Evolutionary conservation across 495 filamentous ascomycete genomes (phyloP).

Genomic region (Gamarada debralockiae): DNA sequence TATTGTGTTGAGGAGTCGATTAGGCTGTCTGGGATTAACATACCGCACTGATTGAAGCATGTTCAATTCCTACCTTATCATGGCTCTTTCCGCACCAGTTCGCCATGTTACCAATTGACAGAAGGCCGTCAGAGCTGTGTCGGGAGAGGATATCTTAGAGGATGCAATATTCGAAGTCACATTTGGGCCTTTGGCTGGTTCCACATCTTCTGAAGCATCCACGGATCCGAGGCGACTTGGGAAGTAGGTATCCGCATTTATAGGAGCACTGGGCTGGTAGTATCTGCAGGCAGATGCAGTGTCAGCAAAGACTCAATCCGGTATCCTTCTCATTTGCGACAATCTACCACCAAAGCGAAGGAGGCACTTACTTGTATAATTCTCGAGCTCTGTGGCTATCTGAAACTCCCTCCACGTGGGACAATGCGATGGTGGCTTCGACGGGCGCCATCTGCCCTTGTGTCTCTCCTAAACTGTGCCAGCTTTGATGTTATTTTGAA

Average conservation of each 20-base stretch:
- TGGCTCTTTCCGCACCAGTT: conserved; percentile 42
- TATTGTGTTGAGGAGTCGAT: conserved; percentile 41
- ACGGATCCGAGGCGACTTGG: background rate
- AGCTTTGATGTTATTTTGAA: background rate
- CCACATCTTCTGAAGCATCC: conserved; percentile 8
- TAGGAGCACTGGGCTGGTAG: conserved; percentile 23
- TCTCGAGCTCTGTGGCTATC: conserved; percentile 23
- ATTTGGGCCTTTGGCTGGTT: conserved; percentile 29
- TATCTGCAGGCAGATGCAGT: conserved; percentile 11
- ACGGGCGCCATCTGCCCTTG: conserved; percentile 17
- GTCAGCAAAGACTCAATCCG: conserved; percentile 1
- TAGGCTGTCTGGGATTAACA: conserved; percentile 21
- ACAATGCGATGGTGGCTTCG: conserved; percentile 12
- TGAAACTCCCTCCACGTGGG: conserved; percentile 17
- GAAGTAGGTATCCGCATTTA: conserved; percentile 7
- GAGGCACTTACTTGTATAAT: conserved; percentile 21
- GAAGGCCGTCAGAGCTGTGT: conserved; percentile 60
- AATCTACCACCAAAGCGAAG: background rate
- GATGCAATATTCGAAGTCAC: conserved; percentile 46
- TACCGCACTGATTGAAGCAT: too few relatives aligned
- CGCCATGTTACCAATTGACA: conserved; percentile 51
- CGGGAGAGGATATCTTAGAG: conserved; percentile 44
- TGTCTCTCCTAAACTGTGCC: background rate
- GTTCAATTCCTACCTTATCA: conserved; percentile 30
- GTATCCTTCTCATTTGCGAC: background rate